phyloP scores from a whole-genome alignment of 352 stramenopile species.

The Phytopythium helicoides region DNA sequence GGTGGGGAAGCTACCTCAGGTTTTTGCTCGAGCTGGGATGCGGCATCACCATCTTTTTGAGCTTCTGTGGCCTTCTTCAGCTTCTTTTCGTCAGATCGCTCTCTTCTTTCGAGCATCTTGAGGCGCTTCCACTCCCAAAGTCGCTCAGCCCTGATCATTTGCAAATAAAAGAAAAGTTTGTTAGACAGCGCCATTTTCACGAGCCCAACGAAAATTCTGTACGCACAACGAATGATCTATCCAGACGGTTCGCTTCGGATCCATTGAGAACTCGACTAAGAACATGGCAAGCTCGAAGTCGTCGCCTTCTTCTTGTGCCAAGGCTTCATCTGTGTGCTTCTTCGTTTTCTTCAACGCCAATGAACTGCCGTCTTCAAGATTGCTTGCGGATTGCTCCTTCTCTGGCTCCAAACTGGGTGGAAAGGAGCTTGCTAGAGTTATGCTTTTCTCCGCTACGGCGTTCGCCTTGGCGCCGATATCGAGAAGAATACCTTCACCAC shows the following conservation, averaged over 20 bases:
- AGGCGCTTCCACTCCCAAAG: slow-evolving; percentile 50
- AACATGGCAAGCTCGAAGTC: slow-evolving; percentile 57
- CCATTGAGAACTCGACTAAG: slow-evolving; percentile 67
- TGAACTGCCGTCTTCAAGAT: neutral
- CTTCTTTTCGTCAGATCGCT: slow-evolving; percentile 12
- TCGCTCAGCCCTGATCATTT: slow-evolving; percentile 26
- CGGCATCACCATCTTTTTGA: neutral
- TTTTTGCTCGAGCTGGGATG: neutral
- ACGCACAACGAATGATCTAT: slow-evolving; percentile 67
- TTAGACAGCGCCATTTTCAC: slow-evolving; percentile 1
- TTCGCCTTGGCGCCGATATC: neutral
- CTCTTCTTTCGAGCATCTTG: slow-evolving; percentile 23
- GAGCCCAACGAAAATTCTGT: neutral
- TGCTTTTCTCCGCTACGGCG: slow-evolving; percentile 1
- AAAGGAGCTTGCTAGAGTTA: neutral
- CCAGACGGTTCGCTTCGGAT: slow-evolving; percentile 57
- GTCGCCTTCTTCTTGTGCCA: slow-evolving; percentile 15
- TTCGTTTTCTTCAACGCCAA: slow-evolving; percentile 3
- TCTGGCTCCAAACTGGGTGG: neutral
- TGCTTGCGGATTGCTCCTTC: neutral
- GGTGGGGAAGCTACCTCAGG: neutral
- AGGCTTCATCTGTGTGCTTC: slow-evolving; percentile 10
- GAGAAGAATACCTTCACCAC: slow-evolving; percentile 3
- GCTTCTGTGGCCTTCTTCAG: slow-evolving; percentile 11
- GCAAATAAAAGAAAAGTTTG: slow-evolving; percentile 2